A percentile compares a stretch with the other conserved stretches of the same genome.
phyloP scores from a whole-genome alignment of 345 rosid species.

The Eutrema japonicum region DNA sequence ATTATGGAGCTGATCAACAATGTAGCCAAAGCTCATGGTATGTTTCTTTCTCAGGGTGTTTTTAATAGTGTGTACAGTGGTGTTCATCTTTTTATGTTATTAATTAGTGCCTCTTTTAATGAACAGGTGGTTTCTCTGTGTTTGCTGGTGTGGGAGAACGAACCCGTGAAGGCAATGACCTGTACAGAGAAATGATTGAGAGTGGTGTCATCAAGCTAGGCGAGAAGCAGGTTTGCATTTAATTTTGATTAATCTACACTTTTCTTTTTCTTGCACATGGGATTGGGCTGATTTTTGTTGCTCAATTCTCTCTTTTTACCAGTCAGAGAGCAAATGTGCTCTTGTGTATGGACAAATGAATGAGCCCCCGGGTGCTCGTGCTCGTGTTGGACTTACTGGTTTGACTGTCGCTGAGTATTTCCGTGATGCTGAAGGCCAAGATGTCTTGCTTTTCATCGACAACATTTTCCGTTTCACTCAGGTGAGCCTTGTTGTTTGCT shows the following conservation, averaged over 20 bases:
- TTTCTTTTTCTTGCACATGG: background rate
- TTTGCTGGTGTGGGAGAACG: conserved; percentile 99
- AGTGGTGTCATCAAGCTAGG: conserved; percentile 99
- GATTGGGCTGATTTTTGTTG: background rate
- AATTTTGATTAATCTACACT: background rate
- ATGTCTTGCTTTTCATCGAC: conserved; percentile 96
- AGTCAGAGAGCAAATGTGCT: conserved; percentile 96
- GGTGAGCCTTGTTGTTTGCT: conserved; percentile 41
- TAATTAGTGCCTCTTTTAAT: conserved; percentile 27
- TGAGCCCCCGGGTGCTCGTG: conserved; percentile 99
- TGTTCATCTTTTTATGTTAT: background rate
- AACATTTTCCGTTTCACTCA: conserved; percentile 98
- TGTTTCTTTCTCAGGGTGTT: conserved; percentile 16
- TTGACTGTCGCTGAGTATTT: conserved; percentile 96
- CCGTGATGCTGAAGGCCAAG: conserved; percentile 99
- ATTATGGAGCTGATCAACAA: conserved; percentile 99
- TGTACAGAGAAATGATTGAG: conserved; percentile 99
- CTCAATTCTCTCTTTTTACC: background rate
- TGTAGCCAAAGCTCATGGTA: conserved; percentile 97
- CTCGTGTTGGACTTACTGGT: conserved; percentile 99
- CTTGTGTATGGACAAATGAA: conserved; percentile 99
- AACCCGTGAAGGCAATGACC: conserved; percentile 98
- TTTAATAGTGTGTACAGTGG: background rate
- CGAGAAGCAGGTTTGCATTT: conserved; percentile 76
- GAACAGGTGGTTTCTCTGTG: conserved; percentile 96